These are phyloP conservation scores for Diospyros kaki DNA, from an alignment of 148 eudicot genomes.

Conservation along the genomic window DNA sequence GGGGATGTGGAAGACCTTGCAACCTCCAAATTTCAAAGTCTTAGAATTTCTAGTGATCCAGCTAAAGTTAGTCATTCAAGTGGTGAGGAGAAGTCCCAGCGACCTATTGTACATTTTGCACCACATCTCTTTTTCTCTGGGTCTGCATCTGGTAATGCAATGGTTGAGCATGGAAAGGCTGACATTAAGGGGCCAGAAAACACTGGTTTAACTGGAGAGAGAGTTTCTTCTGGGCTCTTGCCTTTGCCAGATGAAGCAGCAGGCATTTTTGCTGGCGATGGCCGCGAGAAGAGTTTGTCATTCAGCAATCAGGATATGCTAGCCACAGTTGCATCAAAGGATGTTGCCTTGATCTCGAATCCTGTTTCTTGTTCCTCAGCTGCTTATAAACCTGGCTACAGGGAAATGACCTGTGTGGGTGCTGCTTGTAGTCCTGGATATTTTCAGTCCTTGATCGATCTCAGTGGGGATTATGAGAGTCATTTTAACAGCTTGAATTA, in stretches of 20 bases:
- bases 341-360: slow-evolving; percentile 3
- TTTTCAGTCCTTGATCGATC: slow-evolving; percentile 41
- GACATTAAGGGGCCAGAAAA: slow-evolving; percentile 16
- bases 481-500: slow-evolving; percentile 41
- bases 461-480: slow-evolving; percentile 58
- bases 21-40: slow-evolving; percentile 25
- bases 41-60: slow-evolving; percentile 24
- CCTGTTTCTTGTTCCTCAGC: background rate
- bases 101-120: slow-evolving; percentile 23
- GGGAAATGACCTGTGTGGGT: background rate
- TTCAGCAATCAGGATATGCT: background rate
- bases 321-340: slow-evolving; percentile 4
- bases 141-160: slow-evolving; percentile 23
- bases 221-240: background rate
- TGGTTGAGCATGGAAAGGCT: slow-evolving; percentile 23
- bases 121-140: slow-evolving; percentile 42
- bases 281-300: background rate
- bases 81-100: slow-evolving; percentile 11
- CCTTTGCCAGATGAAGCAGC: background rate
- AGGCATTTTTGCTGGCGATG: background rate
- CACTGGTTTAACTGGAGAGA: slow-evolving; percentile 7
- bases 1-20: slow-evolving; percentile 47
- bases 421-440: slow-evolving; percentile 8
- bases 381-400: slow-evolving; percentile 3
- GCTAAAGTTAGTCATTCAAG: slow-evolving; percentile 12